phyloP scores from a whole-genome alignment of 257 asterid genomes.

The Marsdenia floribunda region DNA sequence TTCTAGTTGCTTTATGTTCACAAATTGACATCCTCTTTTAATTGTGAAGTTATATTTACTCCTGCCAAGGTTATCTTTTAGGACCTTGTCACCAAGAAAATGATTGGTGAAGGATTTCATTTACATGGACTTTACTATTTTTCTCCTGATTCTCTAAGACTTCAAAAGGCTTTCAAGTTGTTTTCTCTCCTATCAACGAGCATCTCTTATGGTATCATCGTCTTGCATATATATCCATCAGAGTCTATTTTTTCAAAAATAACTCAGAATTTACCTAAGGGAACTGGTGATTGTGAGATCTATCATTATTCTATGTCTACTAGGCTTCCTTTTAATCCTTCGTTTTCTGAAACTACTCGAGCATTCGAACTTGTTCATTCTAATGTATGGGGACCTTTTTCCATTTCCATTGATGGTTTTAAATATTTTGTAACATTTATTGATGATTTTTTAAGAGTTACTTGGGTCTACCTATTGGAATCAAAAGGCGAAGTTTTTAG shows the following conservation, averaged over 20 bases:
- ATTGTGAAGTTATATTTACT: neutral
- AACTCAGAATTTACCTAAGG: neutral
- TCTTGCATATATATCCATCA: neutral
- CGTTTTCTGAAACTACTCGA: no score
- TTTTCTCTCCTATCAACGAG: neutral
- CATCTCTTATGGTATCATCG: neutral
- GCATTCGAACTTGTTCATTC: no score
- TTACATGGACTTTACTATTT: neutral
- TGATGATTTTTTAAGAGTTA: no score
- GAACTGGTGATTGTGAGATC: no score
- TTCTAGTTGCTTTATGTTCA: neutral
- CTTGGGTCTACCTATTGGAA: no score
- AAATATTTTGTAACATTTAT: no score
- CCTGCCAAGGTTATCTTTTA: neutral
- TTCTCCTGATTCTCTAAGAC: neutral
- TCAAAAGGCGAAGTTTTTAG: no score
- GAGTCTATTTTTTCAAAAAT: neutral
- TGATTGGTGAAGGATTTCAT: slow-evolving; percentile 1
- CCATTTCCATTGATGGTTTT: no score
- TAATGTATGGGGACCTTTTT: no score
- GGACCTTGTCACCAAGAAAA: neutral
- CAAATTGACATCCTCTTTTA: neutral
- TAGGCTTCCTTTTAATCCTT: no score
- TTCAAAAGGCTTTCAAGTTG: neutral
- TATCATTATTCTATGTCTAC: no score